Base-by-base conservation (phyloP, 352 stramenopile genomes). In the Phytophthora melonis region DNA sequence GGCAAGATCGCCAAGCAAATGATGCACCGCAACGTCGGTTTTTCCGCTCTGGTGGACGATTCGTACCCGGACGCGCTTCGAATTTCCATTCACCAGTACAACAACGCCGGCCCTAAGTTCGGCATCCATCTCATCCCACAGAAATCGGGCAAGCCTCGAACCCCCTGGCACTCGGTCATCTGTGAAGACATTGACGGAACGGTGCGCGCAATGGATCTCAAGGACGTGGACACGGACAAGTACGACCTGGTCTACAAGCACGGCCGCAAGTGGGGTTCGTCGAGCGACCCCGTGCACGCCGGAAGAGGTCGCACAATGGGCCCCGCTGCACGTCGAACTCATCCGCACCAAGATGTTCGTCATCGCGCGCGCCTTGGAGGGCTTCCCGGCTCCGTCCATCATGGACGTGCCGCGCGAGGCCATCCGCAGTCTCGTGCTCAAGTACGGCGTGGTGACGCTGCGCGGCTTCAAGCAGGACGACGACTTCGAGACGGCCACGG, bases 381-480 rank as follows among this genome's bases (percentile, higher is more conserved):
- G 58, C 0, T 72, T 63, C 52, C 58, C 66, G 16, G 66, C 58
- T 9, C 66, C 66, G 3, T 67, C 58, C 39, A 55, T 72, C 58
- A 67, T 68, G 66, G 58, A 72, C 39, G 58, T 72, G 21, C 50
- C 66, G 18, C 66, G 50, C n/a, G 66, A 72, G 5, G 66, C 43
- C 66, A 68, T 72, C 30, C 58, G 66, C 14, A 66, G 50, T 25
- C 58, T 72, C 39, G 58, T 72, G 27, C 66, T 68, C 36, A 72
- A 68, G 49, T 72, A 72, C 50, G 52, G 66, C 19, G 36, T 63
- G 36, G 52, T 72, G 58, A 67, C 66, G 52, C 58, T 72, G 36
- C 49, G 66, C 18, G 66, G 66, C 11, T 72, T 72, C 66, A 72
- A 72, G 66, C 66, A 72, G 50, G 66, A 72, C 58, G 66, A 72